phyloP scores from a whole-genome alignment of 306 rosid genomes.

The Medicago arabica region DNA sequence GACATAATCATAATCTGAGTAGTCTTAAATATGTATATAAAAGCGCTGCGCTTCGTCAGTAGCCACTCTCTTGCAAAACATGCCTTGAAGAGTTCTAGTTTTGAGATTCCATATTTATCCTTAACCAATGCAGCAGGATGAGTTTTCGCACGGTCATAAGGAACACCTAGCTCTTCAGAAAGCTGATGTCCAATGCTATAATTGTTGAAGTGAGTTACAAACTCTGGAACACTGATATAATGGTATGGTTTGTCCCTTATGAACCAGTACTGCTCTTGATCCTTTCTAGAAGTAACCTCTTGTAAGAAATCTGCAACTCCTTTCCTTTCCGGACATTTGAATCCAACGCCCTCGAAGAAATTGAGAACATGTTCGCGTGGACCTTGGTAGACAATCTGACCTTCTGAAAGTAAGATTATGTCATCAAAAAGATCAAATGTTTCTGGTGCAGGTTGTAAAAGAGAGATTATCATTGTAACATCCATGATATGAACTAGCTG shows the following conservation, averaged over 20 bases:
- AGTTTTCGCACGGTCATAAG: conserved; percentile 53
- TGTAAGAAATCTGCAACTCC: conserved; percentile 79
- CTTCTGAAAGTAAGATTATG: conserved; percentile 75
- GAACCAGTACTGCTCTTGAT: conserved; percentile 81
- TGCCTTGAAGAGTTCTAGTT: conserved; percentile 68
- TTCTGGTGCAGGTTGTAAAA: conserved; percentile 83
- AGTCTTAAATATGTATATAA: conserved; percentile 74
- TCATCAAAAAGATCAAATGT: conserved; percentile 73
- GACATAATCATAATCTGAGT: conserved; percentile 67
- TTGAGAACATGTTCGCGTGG: conserved; percentile 58
- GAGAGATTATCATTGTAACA: conserved; percentile 72
- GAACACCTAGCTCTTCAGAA: conserved; percentile 50
- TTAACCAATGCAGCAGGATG: conserved; percentile 71
- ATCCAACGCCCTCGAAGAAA: conserved; percentile 66
- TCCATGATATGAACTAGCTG: conserved; percentile 72
- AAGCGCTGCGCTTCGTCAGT: conserved; percentile 65
- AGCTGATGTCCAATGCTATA: conserved; percentile 50
- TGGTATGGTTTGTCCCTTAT: conserved; percentile 57
- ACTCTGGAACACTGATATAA: conserved; percentile 56
- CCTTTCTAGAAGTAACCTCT: conserved; percentile 82
- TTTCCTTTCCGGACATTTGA: conserved; percentile 80
- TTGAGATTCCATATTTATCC: conserved; percentile 68
- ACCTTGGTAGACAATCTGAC: conserved; percentile 79
- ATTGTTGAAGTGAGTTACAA: conserved; percentile 52
- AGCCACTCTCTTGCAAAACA: conserved; percentile 84